Base-by-base conservation (phyloP, 208 protist genomes). In the Acanthamoeba royreba region DNA sequence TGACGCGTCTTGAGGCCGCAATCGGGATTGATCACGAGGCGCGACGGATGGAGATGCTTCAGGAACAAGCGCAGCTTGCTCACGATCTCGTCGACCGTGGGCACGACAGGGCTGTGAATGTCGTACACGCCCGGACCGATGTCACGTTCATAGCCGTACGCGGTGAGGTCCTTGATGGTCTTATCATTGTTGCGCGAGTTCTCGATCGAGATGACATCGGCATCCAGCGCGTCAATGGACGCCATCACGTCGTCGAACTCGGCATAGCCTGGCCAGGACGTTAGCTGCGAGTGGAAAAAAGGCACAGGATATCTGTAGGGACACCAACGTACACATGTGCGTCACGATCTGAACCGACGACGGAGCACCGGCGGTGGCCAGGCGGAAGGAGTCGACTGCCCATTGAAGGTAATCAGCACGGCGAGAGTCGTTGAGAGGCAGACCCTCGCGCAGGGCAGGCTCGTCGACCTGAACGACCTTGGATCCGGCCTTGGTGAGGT, bases 101-200 rank as follows among this genome's bases (percentile, higher is more conserved):
- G 98, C 46, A 98, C 96, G 93, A 96, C 96, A 49, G 98, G 98
- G 25, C 96, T 97, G 95, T 98, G 98, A 69, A 98, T 98, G 94
- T 98, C 98, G 92, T 98, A 98, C 31, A 98, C 97, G 74, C 98
- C 98, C 46, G 97, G 97, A 47, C 97, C 98, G 83, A 98, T 97
- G 42, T 97, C 97, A 86, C 97, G 98, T 0, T 96, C 94, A 85
- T 98, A 98, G 52, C 94, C 95, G 69, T 98, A 98, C 0, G 95
- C 97, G 52, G 94, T 89, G 28, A 98, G 94, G 22, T 98, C 81
- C 92, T 98, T 97, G 91, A 98, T 97, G 31, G 63, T 74, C 35
- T 74, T 74, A 92, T 98, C 96, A 15, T 95, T 97, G 90, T 97
- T 97, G 3, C 96, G 96, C 19, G 96, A 97, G 63, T 74, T 74